Evolutionary conservation across 768 basidiomycete genomes (phyloP), one percentile per base, ranked within the genome.

Genomic region (Cyclocybe cylindracea): DNA sequence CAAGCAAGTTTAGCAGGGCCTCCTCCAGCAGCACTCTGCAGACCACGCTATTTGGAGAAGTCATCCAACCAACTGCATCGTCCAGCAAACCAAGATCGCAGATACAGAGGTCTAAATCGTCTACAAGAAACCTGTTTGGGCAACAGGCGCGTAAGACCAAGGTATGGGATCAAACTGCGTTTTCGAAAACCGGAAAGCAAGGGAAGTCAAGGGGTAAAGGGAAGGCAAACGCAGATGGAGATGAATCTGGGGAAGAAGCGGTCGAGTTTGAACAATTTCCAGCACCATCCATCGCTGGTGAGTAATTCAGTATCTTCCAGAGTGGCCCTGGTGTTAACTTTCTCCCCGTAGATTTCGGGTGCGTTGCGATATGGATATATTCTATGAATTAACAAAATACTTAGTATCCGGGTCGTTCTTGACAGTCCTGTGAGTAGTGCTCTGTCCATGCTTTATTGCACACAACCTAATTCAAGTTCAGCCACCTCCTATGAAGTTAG

Each of bases 91-190:
- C 69, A 11, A 67, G 67, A 18, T 60, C 71, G 36, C 68, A 73
- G 5, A 57, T 74, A 35, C 74, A 74, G 53, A 66, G 73, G 48
- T 70, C 72, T 11, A 79, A 76, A 55, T 78, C 83, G 0, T 65
- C 67, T 13, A 54, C 72, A 5, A 66, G 71, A 10, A 74, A 74
- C 54, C 64, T 68, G 0, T 84, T 83, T 53, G 82, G 82, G 7
- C 76, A 79, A 43, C 81, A 81, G 51, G 75, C 81, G 4, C 76
- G 76, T 14, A 85, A 88, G 66, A 83, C 79, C 1, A 98, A 96
- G 73, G 74, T 77, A 42, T 99, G 97, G 97, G 94, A 98, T 64
- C 86, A 91, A 18, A 92, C 94, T 0, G 84, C 75, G 10, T 96
- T 91, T 61, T 86, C 94, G 5, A 89, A 91, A 71, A 82, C 86